Evolutionary conservation across 768 basidiomycete genomes (phyloP).

Genomic region (Tylopilus rubrobrunneus): DNA sequence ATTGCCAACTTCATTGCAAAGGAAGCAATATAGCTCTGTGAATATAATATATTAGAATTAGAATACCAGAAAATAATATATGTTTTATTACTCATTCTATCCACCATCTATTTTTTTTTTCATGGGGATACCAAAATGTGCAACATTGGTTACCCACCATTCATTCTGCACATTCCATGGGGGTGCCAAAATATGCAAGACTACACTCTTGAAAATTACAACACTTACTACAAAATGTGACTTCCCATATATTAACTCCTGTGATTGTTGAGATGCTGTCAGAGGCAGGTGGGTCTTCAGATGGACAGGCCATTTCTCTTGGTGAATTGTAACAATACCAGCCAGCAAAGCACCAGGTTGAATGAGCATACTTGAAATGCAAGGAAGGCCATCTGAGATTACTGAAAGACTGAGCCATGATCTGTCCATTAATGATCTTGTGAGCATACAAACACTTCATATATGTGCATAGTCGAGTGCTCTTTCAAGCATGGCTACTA

Average conservation of each 20-base stretch:
- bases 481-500: too few species aligned
- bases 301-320: neutral
- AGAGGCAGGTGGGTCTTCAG: neutral
- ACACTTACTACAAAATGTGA: neutral
- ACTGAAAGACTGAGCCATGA: neutral
- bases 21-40: neutral
- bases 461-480: neutral
- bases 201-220: neutral
- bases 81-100: too few species aligned
- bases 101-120: too few species aligned
- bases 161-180: too few species aligned
- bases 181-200: too few species aligned
- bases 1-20: neutral
- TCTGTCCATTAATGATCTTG: neutral
- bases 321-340: neutral
- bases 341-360: neutral
- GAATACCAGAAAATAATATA: too few species aligned
- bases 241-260: neutral
- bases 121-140: too few species aligned
- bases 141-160: too few species aligned
- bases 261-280: neutral
- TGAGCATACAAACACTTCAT: neutral
- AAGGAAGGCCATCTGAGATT: constrained; percentile 1
- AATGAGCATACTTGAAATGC: neutral
- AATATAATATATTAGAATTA: too few species aligned